Base-by-base conservation (phyloP, 2,329 filamentous ascomycete species). In the Colletotrichum tropicale region DNA sequence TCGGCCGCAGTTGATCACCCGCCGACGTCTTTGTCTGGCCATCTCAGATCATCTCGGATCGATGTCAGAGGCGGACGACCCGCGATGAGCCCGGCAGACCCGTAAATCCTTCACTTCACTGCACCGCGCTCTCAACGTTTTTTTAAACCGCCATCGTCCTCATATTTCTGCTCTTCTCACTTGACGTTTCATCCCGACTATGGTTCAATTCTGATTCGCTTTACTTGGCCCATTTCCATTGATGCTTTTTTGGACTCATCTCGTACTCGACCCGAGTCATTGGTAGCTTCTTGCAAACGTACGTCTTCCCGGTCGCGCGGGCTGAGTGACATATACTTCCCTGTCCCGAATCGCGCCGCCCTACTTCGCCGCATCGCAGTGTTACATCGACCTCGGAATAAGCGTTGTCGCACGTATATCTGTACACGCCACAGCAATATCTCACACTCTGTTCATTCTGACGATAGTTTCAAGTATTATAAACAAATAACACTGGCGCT, bases 231-330 rank as follows among this genome's bases (percentile, higher is more conserved):
- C n/a, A 62, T 71, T 4, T 71, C 16, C 9, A 18, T 62, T 60
- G 12, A 56, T 5, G 15, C 24, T 32, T 61, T 55, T 60, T 21
- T 24, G 36, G 24, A 71, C 52, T n/a, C 18, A 34, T 6, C 38
- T 62, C 62, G 26, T 38, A 30, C 24, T 55, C 36, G 30, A 48
- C 24, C 62, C 69, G 69, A 72, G 69, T 75, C 69, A 72, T 75
- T 72, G 8, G 32, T 32, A 64, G 58, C 52, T 24, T 56, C 55
- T 52, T 58, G 32, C 8, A 30, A 28, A 52, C 43, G 21, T 15
- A 30, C 62, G n/a, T 34, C 26, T 48, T 48, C 62, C 62, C 34
- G 30, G 38, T 28, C 34, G 62, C 62, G 21, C 38, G 36, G 34
- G 34, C 30, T 64, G 38, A 52, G 18, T 30, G 26, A 61, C 58